phyloP scores from a whole-genome alignment of 306 rosid genomes.

The Cucumis hystrix region DNA sequence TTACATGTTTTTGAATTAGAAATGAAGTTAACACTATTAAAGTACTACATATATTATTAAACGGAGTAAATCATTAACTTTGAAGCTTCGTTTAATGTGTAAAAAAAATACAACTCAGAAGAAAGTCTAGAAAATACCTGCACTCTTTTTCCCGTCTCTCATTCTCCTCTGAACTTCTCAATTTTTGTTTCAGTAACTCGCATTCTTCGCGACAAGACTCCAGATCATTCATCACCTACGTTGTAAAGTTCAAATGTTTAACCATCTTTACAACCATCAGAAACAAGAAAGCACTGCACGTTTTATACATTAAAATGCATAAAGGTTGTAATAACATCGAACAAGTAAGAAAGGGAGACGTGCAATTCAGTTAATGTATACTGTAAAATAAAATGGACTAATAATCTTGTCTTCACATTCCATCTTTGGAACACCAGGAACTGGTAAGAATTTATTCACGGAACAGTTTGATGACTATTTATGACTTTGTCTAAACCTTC shows the following conservation, averaged over 20 bases:
- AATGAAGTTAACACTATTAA: not conserved
- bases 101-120: not conserved
- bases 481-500: not conserved
- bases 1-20: not conserved
- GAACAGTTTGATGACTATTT: not conserved
- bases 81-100: not conserved
- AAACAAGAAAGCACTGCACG: not conserved
- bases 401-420: not conserved
- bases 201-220: conserved; percentile 52
- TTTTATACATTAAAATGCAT: not conserved
- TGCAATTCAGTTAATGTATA: not conserved
- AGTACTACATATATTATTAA: not conserved
- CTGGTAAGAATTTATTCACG: not conserved
- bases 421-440: not conserved
- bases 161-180: conserved; percentile 21
- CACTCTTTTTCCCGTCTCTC: conserved; percentile 20
- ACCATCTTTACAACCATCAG: conserved; percentile 7
- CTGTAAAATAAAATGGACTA: not conserved
- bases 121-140: conserved; percentile 29
- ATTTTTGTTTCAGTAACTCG: conserved; percentile 24
- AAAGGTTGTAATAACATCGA: not conserved
- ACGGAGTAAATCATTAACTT: not conserved
- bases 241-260: not conserved
- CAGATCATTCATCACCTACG: conserved; percentile 50
- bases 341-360: not conserved